Conservation (phyloP, 306 rosid species). For the Glycine soja region DNA sequence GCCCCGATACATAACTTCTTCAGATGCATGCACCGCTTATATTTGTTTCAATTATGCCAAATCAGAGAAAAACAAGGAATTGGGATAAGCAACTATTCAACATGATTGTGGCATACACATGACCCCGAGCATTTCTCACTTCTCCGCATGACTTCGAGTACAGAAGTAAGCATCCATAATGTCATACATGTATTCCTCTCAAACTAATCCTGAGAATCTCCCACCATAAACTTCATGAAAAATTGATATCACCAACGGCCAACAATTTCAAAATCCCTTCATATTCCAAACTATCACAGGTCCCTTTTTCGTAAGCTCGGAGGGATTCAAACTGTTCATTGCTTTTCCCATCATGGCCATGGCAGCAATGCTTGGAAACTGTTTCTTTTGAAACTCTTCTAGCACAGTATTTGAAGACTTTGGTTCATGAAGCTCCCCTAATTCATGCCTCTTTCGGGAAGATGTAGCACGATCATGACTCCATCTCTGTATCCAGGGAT, state of each 20-base stretch:
- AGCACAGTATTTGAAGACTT: constrained; percentile 47
- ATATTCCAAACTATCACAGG: constrained; percentile 72
- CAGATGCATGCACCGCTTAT: constrained; percentile 40
- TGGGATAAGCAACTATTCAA: constrained; percentile 25
- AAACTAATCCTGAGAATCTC: constrained; percentile 23
- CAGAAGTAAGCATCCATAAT: constrained; percentile 30
- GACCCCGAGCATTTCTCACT: constrained; percentile 26
- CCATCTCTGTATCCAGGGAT: constrained; percentile 94
- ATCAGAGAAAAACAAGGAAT: constrained; percentile 5
- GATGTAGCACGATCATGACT: constrained; percentile 45
- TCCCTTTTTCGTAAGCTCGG: constrained; percentile 64
- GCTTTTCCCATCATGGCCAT: constrained; percentile 96
- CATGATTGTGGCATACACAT: constrained; percentile 22
- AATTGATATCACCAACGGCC: constrained; percentile 34
- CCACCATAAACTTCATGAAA: constrained; percentile 24
- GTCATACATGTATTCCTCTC: constrained; percentile 39
- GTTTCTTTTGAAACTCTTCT: constrained; percentile 58
- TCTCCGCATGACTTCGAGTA: not conserved
- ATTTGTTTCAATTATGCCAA: constrained; percentile 32
- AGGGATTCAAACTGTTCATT: constrained; percentile 57
- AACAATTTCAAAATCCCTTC: constrained; percentile 46
- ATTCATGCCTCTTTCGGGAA: constrained; percentile 53
- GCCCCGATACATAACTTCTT: constrained; percentile 22
- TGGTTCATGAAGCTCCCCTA: constrained; percentile 48
- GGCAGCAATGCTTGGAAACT: constrained; percentile 90